These are phyloP conservation scores for Exsudoporus floridanus DNA, from an alignment of 1,284 basidiomycete genomes.

Conservation along the genomic window DNA sequence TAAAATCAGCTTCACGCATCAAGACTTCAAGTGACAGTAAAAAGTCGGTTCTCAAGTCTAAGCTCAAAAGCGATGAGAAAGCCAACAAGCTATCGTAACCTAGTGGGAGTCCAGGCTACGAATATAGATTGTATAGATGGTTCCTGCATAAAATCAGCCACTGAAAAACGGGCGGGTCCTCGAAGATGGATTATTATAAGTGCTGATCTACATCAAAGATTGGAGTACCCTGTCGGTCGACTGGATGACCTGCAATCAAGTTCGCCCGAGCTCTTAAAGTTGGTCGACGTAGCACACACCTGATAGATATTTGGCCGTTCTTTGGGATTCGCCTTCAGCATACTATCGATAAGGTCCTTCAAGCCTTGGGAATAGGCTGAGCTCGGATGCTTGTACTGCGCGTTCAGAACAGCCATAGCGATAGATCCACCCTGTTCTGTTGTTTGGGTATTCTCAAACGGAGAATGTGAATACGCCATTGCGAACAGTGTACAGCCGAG, in stretches of 20 bases:
- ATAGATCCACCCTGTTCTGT: slow-evolving; percentile 89
- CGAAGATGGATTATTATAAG: not conserved
- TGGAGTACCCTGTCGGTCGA: slow-evolving; percentile 66
- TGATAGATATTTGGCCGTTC: slow-evolving; percentile 82
- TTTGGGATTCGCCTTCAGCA: slow-evolving; percentile 79
- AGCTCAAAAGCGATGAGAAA: slow-evolving; percentile 1
- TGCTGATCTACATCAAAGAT: slow-evolving; percentile 45
- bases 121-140: slow-evolving; percentile 13
- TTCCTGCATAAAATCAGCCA: slow-evolving; percentile 8
- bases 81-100: slow-evolving; percentile 6
- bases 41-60: slow-evolving; percentile 5
- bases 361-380: slow-evolving; percentile 81
- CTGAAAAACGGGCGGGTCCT: slow-evolving; percentile 7
- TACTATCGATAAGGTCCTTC: slow-evolving; percentile 76
- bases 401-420: slow-evolving; percentile 92
- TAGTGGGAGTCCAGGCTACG: not conserved
- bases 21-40: slow-evolving; percentile 1
- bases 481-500: slow-evolving; percentile 91
- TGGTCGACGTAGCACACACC: slow-evolving; percentile 44
- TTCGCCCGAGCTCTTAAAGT: slow-evolving; percentile 4
- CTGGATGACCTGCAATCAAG: slow-evolving; percentile 58
- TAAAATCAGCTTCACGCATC: slow-evolving; percentile 2
- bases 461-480: slow-evolving; percentile 88
- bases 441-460: slow-evolving; percentile 86
- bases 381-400: slow-evolving; percentile 83